phyloP scores from a whole-genome alignment of 2,329 filamentous ascomycete genomes.

The Venturia asperata region DNA sequence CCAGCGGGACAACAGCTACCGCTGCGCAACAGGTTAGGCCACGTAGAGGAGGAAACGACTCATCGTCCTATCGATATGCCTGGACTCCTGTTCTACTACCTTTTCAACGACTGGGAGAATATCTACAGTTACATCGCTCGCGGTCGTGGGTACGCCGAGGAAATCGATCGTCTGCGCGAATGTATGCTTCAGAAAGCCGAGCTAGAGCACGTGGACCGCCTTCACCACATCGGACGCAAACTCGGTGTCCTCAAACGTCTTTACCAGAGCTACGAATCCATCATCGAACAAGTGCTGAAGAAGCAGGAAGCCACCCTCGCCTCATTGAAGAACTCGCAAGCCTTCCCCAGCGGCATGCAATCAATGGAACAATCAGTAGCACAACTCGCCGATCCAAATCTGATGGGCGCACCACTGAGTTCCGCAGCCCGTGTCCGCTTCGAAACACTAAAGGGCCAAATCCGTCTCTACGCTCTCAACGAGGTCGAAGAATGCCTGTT shows the following conservation, averaged over 20 bases:
- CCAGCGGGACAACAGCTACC: constrained; percentile 39
- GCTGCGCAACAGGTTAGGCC: constrained; percentile 39
- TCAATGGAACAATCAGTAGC: constrained; percentile 7
- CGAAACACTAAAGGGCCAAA: constrained; percentile 51
- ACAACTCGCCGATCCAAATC: constrained; percentile 30
- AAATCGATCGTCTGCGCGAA: constrained; percentile 46
- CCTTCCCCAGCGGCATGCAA: constrained; percentile 26
- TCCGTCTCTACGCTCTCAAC: constrained; percentile 54
- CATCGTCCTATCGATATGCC: constrained; percentile 48
- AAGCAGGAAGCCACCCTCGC: constrained; percentile 38
- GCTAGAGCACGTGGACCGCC: constrained; percentile 41
- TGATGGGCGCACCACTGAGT: constrained; percentile 40
- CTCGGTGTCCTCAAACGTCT: constrained; percentile 54
- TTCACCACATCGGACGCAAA: constrained; percentile 55
- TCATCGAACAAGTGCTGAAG: constrained; percentile 52
- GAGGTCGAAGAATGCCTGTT: constrained; percentile 57
- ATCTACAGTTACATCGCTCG: constrained; percentile 50
- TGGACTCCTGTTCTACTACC: constrained; percentile 57
- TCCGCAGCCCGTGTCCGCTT: constrained; percentile 51
- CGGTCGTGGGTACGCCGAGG: constrained; percentile 41
- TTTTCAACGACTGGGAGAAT: constrained; percentile 60
- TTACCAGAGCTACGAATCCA: constrained; percentile 53
- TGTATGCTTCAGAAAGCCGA: constrained; percentile 49
- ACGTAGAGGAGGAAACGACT: constrained; percentile 40
- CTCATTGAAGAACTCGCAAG: constrained; percentile 38